Evolutionary conservation across 352 stramenopile species (phyloP), one percentile per base, ranked within the genome.

Genomic region (Elongisporangium prolatum): DNA sequence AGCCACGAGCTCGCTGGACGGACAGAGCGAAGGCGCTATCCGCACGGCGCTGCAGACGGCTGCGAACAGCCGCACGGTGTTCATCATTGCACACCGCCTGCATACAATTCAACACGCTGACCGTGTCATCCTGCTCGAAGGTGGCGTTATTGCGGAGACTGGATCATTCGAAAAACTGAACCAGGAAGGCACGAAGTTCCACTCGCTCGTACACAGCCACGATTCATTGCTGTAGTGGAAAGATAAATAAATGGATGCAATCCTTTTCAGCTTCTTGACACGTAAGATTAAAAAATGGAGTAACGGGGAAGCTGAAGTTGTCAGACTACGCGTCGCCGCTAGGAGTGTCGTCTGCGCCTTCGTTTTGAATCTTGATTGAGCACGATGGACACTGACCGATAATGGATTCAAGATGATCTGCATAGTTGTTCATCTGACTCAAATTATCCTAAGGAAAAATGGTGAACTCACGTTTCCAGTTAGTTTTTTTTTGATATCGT

Each of bases 51-150:
- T 91, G 16, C 69, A 89, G 21, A 75, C 74, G 3, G 78, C 83
- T 9, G 65, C 81, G 11, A 62, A 89, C 49, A 87, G 91, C 60
- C 72, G 77, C 52, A 89, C 83, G 0, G 83, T 92, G 54, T 88
- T 94, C 59, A 81, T 94, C 57, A 93, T 95, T 63, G 86, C 86
- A 2, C 86, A 95, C 63, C 77, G 86, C 25, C 61, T 96, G 52
- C 86, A 88, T 65, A 96, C 87, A 20, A 94, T 97, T 57, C 84
- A 88, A 66, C 77, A 90, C 44, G 84, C 82, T 13, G 86, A 88
- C 61, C 80, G 81, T 21, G 92, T 97, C 67, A 83, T 91, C 60
- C 56, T 96, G 54, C 60, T 97, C 3, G 79, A 95, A 34, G 63
- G 93, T n/a, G 85, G 88, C 16, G 65, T 75, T 38, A 93, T 96